Evolutionary conservation across 2,329 filamentous ascomycete genomes (phyloP).

Genomic region (Pseudogymnoascus sp.): DNA sequence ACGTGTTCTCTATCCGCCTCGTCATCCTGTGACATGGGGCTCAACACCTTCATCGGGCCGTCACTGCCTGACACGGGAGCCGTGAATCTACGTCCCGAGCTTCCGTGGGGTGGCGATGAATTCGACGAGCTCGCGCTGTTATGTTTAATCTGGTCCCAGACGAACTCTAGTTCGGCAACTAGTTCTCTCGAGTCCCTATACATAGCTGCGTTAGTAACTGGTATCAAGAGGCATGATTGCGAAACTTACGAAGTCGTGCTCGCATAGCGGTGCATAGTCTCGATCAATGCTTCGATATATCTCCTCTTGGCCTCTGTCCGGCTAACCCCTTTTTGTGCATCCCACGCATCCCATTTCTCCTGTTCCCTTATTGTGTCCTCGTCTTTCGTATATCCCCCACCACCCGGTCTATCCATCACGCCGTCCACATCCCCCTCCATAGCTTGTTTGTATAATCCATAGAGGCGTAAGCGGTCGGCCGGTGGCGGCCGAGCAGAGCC

Average conservation of each 20-base stretch:
- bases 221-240: background rate
- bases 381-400: conserved; percentile 45
- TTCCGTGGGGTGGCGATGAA: conserved; percentile 42
- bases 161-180: conserved; percentile 92
- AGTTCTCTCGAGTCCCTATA: conserved; percentile 72
- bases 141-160: conserved; percentile 96
- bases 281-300: conserved; percentile 89
- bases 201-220: conserved; percentile 10
- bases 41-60: conserved; percentile 62
- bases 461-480: conserved; percentile 77
- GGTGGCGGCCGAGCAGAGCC: conserved; percentile 84
- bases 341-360: conserved; percentile 91
- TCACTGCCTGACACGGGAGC: conserved; percentile 43
- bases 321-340: conserved; percentile 72
- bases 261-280: conserved; percentile 95
- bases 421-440: conserved; percentile 98
- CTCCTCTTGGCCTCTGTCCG: conserved; percentile 88
- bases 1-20: conserved; percentile 53
- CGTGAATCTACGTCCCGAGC: conserved; percentile 38
- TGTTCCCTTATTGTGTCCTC: conserved; percentile 45
- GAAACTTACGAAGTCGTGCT: conserved; percentile 63
- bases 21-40: conserved; percentile 79
- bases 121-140: conserved; percentile 62
- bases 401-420: conserved; percentile 76
- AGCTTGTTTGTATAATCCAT: conserved; percentile 97